These are phyloP conservation scores for Mrakia gelida DNA, from an alignment of 768 basidiomycete genomes.

Conservation along the genomic window DNA sequence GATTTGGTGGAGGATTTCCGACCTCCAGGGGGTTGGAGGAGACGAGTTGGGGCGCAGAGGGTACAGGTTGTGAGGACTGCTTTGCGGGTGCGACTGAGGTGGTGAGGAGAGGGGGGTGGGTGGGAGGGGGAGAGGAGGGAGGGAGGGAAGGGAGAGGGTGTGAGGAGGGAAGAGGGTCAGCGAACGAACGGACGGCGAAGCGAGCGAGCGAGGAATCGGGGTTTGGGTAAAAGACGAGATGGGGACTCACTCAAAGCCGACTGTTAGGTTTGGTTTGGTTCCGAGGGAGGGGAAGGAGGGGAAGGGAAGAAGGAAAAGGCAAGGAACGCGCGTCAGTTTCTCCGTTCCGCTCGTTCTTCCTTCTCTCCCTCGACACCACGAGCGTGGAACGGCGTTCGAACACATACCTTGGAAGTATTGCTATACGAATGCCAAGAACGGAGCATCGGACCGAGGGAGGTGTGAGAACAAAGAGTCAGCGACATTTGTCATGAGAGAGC, in stretches of 20 bases:
- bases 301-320: neutral
- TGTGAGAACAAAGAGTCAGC: neutral
- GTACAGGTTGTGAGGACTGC: slow-evolving; percentile 32
- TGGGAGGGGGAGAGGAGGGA: neutral
- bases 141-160: neutral
- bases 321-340: neutral
- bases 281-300: too few species aligned
- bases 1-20: neutral
- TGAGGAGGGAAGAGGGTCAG: neutral
- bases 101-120: neutral
- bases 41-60: slow-evolving; percentile 17
- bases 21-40: neutral
- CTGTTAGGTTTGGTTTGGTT: neutral
- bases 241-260: slow-evolving; percentile 27
- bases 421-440: neutral
- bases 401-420: slow-evolving; percentile 27
- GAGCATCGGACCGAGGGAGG: neutral
- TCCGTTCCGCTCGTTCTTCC: too few species aligned
- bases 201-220: neutral
- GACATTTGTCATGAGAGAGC: neutral
- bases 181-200: neutral
- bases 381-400: too few species aligned
- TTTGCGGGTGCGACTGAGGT: slow-evolving; percentile 18
- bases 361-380: too few species aligned
- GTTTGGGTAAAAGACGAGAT: neutral